Base-by-base conservation (phyloP, 2,329 filamentous ascomycete genomes). In the Clonostachys chloroleuca region DNA sequence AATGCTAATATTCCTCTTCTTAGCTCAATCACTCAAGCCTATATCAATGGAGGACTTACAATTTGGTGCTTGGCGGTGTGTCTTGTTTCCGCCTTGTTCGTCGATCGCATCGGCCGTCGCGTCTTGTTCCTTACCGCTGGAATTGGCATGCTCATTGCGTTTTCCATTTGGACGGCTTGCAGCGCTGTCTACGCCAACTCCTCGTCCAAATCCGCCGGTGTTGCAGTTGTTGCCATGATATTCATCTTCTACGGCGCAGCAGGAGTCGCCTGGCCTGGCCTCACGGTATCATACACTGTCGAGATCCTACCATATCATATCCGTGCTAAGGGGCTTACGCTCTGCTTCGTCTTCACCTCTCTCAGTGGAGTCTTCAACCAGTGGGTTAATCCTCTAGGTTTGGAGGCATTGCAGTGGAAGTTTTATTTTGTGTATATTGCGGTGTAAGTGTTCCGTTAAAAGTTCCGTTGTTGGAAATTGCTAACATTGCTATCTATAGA, bases 351-450 rank as follows among this genome's bases (percentile, higher is more conserved):
- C 4, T 49, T 58, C 40, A 59, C 54, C 5, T 45, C 49, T 3
- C 20, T 54, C 4, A 46, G 52, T n/a, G 46, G 49, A 40, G 64
- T 68, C 46, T 65, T 76, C 50, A 72, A 70, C 47, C 59, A 58
- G 16, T 59, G 59, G 41, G 61, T 61, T 52, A 75, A 75, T 56
- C 66, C 70, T 4, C 59, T 71, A n/a, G 71, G 69, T 9, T 67
- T 73, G 49, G 54, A 68, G 14, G 56, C 67, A 43, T 54, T 73
- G 35, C 42, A 68, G 43, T 73, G 68, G 63, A 67, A 69, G 52
- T 65, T 73, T 45, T 73, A 69, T 52, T 66, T 69, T 45, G 67
- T 71, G 51, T 74, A 73, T 54, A 63, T 63, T 44, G 59, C 55
- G 0, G 60, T 62, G 60, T 40, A 30, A 10, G 24, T 30, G 9